Conservation (phyloP, 257 asterid species). For the Solanum medicagineum region DNA sequence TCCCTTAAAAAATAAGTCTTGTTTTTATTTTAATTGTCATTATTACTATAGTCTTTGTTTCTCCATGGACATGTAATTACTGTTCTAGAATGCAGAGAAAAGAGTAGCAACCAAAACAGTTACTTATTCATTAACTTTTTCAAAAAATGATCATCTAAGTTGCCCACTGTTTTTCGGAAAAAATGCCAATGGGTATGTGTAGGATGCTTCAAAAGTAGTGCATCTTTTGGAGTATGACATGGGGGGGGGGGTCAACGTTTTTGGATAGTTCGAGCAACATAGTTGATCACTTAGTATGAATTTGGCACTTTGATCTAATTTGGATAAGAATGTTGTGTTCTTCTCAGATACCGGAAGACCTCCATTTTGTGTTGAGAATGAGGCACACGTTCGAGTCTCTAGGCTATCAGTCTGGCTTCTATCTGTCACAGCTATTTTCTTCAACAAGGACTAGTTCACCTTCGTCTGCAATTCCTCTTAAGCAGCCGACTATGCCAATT, state of each 20-base stretch:
- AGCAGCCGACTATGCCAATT: slow-evolving; percentile 45
- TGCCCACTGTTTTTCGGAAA: neutral
- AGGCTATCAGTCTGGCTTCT: slow-evolving; percentile 90
- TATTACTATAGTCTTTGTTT: neutral
- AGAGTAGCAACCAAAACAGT: neutral
- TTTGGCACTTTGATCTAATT: neutral
- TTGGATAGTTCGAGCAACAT: neutral
- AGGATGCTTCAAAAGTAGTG: neutral
- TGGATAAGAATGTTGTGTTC: neutral
- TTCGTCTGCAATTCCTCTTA: slow-evolving; percentile 38
- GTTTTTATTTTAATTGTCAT: neutral
- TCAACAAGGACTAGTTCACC: slow-evolving; percentile 55
- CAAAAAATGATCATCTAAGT: neutral
- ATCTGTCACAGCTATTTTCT: slow-evolving; percentile 84
- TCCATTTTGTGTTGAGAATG: slow-evolving; percentile 95
- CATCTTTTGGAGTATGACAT: neutral
- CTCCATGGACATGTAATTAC: neutral
- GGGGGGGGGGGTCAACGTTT: neutral
- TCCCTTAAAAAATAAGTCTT: neutral
- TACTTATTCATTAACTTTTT: neutral
- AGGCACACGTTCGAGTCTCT: slow-evolving; percentile 89
- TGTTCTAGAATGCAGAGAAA: neutral
- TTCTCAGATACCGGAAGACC: slow-evolving; percentile 84
- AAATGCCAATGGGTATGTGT: neutral
- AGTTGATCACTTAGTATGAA: neutral